Base-by-base conservation (phyloP, 768 basidiomycete species). In the Tulasnella sp. region DNA sequence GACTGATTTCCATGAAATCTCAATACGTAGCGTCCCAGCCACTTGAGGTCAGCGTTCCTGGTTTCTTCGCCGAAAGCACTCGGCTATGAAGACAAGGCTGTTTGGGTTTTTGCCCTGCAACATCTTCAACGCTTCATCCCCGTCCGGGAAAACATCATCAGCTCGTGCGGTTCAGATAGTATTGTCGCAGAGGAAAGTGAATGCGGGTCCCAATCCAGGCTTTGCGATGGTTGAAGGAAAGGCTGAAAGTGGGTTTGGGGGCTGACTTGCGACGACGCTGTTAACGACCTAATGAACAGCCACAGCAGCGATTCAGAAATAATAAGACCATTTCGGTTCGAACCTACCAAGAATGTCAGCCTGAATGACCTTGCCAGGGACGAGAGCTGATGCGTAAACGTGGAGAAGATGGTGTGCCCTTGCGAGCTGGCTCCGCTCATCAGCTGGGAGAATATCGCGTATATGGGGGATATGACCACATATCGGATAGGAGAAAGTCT, bases 371-470 rank as follows among this genome's bases (percentile, higher is more conserved):
- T 17, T 6, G 76, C 76, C 34, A 77, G 22, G 14, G 34, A 52
- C 38, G 76, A 77, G 19, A 77, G 42, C 37, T 58, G 76, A 29
- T 54, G 38, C 76, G 58, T 77, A 31, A 77, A 77, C 37, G 76
- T 72, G 25, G 76, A 74, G 12, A 77, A 36, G 25, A 71, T 72
- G 22, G 76, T 71, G 39, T 77, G 76, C 14, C 76, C 76, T 77
- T 77, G 76, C 7, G 76, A 72, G 31, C 40, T 52, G 9, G 64
- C 14, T 22, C 42, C 71, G 19, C 49, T 64, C 29, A 77, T 29
- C 22, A 34, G 22, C 19, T 36, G 54, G 22, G 70, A 54, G 40
- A 77, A 77, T 31, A 77, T 34, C n/a, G 37, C 34, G 76, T 71
- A 72, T 29, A 77, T 36, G 12, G 76, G 58, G 15, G 45, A 73